Base-by-base conservation (phyloP, 352 stramenopile species). In the Phytophthora macrochlamydospora region DNA sequence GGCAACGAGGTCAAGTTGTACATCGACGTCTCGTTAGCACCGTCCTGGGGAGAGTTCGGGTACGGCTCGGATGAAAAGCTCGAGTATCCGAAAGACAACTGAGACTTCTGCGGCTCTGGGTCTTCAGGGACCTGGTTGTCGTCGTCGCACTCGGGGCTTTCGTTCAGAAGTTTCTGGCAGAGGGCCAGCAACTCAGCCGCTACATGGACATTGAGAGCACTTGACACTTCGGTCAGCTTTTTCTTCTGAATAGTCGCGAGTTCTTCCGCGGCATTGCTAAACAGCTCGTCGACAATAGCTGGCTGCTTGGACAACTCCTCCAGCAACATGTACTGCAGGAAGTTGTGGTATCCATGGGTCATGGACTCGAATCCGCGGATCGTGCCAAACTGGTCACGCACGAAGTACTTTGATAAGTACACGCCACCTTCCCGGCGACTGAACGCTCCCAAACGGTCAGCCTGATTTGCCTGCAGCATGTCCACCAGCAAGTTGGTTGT, bases 281-380 rank as follows among this genome's bases (percentile, higher is more conserved):
- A 95, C 9, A 95, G 49, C 38, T 80, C 69, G 7, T 93, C 73
- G 24, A 95, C 54, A 35, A 93, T 89, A 13, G 67, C 42, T 11
- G 77, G 81, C 54, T 87, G 78, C 52, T 95, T 94, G n/a, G 85
- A 82, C 43, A 94, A 75, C 59, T 95, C 85, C 56, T 95, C 88
- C 11, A 95, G 60, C 28, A 95, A 67, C 88, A 95, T 95, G 56
- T 93, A 95, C 67, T 95, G 88, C 24, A 95, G 65, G 29, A 95
- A 95, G 66, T 95, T 95, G 78, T 95, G 88, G 58, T 95, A 95
- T n/a, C 88, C 88, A 62, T 95, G 85, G 0, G 85, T 93, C 81
- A 95, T 93, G 2, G 81, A 90, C 56, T 95, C 88, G 40, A 95
- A 94, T 54, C 88, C 88, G 28, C 88, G 85, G 59, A 95, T 95